Conservation (phyloP, 257 asterid genomes). For the Solanum raphanifolium region DNA sequence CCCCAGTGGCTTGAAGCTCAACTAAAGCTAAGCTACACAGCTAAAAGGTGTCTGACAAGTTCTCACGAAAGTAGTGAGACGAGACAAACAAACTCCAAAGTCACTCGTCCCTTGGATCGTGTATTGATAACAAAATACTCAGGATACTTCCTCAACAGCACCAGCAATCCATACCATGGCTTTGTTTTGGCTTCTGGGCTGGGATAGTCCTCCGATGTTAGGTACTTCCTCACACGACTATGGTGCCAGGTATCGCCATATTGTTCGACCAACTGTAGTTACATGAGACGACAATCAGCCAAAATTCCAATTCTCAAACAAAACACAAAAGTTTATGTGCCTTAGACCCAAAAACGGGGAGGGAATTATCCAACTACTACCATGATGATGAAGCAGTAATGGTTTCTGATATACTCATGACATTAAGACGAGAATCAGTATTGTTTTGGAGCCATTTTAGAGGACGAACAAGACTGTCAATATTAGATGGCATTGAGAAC, state of each 20-base stretch:
- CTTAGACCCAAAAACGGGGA: not conserved
- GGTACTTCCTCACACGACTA: constrained; percentile 72
- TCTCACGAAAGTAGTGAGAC: constrained; percentile 72
- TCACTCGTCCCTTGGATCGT: constrained; percentile 66
- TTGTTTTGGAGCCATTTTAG: not conserved
- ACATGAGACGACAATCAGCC: not conserved
- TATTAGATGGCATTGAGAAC: not conserved
- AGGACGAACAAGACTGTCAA: not conserved
- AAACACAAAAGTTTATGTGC: not conserved
- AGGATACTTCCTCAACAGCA: constrained; percentile 73
- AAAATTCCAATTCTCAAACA: not conserved
- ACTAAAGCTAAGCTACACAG: not conserved
- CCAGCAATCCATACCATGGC: constrained; percentile 88
- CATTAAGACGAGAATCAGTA: not conserved
- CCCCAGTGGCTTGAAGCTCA: not conserved
- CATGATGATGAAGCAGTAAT: not conserved
- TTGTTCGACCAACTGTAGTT: constrained; percentile 61
- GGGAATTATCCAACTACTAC: not conserved
- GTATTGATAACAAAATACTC: constrained; percentile 93
- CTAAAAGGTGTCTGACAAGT: not conserved
- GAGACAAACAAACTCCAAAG: constrained; percentile 75
- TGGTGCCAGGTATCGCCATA: constrained; percentile 75
- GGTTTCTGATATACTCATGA: not conserved
- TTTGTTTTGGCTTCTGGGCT: constrained; percentile 58
- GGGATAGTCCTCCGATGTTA: constrained; percentile 61